Base-by-base conservation (phyloP, 108 stramenopile species). In the Schizochytrium sp. region DNA sequence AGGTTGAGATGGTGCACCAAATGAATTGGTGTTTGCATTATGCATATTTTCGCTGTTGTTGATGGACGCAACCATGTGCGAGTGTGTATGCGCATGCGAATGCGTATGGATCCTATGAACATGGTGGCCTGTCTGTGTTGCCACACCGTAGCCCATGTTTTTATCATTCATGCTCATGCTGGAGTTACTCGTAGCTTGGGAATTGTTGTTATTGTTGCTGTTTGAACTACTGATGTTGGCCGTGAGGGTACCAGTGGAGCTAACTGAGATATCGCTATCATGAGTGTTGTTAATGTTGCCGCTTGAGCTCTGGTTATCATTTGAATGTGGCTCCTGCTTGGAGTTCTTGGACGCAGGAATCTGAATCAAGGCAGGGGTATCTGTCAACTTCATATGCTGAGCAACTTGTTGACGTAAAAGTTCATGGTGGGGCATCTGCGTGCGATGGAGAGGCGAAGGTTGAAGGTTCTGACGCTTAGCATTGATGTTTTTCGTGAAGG, bases 391-490 rank as follows among this genome's bases (percentile, higher is more conserved):
- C 45, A 50, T 83, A 10, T 83, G 76, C 28, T 55, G 76, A 13
- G 76, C 76, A 8, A 83, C 76, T 40, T 83, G 50, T 7, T 42
- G 76, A 5, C 53, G 47, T 0, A 83, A 53, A 10, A 7, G 50
- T 53, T 83, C 76, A 55, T 83, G 76, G 28, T 83, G 53, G 28
- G 76, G 76, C n/a, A 55, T 7, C 76, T 49, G 53, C 8, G 47
- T 83, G 47, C 76, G 76, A 53, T 83, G 76, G 5, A 83, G 76
- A 17, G 76, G 76, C 1, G 76, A 83, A 38, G 47, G 76, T 53
- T 83, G 76, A 10, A 83, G 50, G 53, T 83, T 83, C 28, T 83
- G 76, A 47, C 76, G 8, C 28, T 83, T 83, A 0, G 53, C 47
- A 53, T 28, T 55, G 10, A 55, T 46, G 1, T 28, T 28, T 1